These are phyloP conservation scores for Hyaloscypha bicolor DNA, from an alignment of 495 filamentous ascomycete species.

Conservation along the genomic window DNA sequence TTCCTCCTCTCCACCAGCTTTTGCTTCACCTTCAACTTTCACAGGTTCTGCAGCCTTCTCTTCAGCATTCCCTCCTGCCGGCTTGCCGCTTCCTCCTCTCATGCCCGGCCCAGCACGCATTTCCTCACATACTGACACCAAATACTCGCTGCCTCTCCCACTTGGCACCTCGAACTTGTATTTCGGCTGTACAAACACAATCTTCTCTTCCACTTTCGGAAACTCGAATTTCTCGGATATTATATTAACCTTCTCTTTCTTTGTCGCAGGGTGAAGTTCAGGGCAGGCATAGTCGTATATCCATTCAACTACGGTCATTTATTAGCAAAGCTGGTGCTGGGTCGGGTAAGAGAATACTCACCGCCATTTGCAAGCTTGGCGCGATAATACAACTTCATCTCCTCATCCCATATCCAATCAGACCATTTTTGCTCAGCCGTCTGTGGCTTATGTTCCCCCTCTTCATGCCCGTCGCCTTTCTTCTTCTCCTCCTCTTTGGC, in stretches of 20 bases:
- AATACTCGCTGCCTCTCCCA: neutral
- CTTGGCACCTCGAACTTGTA: neutral
- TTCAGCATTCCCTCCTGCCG: neutral
- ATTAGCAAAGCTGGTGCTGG: neutral
- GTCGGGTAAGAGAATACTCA: neutral
- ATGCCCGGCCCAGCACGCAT: neutral
- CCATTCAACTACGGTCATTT: constrained; percentile 2
- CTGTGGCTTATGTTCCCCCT: neutral
- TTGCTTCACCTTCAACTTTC: neutral
- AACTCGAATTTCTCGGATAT: neutral
- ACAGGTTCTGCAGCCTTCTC: neutral
- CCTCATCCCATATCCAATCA: constrained; percentile 8
- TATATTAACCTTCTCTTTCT: neutral
- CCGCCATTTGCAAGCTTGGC: neutral
- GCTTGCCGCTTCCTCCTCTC: neutral
- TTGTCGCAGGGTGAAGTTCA: neutral
- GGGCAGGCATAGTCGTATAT: neutral
- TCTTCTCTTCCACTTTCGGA: constrained; percentile 3
- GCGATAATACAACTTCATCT: neutral
- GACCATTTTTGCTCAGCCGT: neutral
- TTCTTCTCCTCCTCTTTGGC: neutral
- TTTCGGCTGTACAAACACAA: constrained; percentile 1
- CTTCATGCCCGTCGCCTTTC: neutral
- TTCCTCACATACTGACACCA: neutral
- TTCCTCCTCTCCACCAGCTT: neutral